Conservation (phyloP, 1,284 basidiomycete species). For the Irpex sp. region DNA sequence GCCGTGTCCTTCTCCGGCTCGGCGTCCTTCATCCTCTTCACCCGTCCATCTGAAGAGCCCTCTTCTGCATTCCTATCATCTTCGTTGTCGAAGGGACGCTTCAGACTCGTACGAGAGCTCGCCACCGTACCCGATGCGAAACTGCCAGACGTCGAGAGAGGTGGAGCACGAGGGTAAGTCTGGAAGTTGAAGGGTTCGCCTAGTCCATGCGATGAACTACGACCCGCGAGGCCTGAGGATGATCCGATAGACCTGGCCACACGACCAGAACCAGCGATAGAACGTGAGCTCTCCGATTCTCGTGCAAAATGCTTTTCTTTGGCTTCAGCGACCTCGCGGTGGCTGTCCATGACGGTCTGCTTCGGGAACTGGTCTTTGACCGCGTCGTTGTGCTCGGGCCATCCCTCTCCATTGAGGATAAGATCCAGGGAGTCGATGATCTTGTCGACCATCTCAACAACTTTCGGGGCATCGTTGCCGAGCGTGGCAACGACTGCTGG, state of each 20-base stretch:
- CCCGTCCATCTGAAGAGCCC: neutral
- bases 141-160: no score
- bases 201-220: no score
- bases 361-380: neutral
- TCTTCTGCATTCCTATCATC: neutral
- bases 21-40: neutral
- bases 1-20: no score
- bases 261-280: no score
- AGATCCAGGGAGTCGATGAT: neutral
- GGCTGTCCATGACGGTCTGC: neutral
- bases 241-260: no score
- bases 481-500: neutral
- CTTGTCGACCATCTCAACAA: neutral
- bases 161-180: no score
- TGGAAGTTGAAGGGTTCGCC: no score
- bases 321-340: neutral
- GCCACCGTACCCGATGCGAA: no score
- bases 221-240: no score
- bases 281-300: no score
- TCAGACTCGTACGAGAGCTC: no score
- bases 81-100: neutral
- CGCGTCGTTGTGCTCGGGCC: neutral
- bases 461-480: neutral
- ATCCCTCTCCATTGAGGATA: neutral
- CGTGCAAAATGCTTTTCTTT: no score